Evolutionary conservation across 768 basidiomycete species (phyloP).

Genomic region (Tremella yokohamensis): DNA sequence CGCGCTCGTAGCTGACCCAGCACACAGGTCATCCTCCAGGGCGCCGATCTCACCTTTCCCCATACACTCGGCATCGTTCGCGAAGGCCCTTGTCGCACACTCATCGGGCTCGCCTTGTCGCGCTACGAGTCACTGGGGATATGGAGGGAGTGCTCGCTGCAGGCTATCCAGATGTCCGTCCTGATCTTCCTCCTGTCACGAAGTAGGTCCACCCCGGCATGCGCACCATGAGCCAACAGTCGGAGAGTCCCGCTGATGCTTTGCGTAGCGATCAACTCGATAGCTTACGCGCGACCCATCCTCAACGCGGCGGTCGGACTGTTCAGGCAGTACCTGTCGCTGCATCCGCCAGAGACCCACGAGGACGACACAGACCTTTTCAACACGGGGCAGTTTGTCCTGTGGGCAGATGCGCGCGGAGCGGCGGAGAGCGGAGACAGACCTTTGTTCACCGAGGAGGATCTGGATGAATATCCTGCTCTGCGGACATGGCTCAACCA

Average conservation of each 20-base stretch:
- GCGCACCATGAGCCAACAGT: background rate
- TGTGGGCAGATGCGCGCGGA: constrained; percentile 7
- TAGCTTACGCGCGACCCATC: constrained; percentile 4
- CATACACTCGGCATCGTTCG: constrained; percentile 7
- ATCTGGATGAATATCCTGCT: constrained; percentile 8
- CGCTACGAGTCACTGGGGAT: constrained; percentile 4
- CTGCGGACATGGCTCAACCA: constrained; percentile 3
- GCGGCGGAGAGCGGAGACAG: constrained; percentile 10
- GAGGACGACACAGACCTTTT: background rate
- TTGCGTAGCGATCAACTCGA: background rate
- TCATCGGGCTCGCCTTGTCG: background rate
- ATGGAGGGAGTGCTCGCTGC: background rate
- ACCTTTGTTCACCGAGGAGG: constrained; percentile 9
- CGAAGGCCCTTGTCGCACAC: constrained; percentile 6
- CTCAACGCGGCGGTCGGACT: constrained; percentile 4
- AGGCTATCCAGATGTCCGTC: constrained; percentile 1
- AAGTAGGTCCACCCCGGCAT: background rate
- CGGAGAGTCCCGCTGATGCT: too few species aligned
- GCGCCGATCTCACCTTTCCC: constrained; percentile 7
- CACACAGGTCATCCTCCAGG: constrained; percentile 1
- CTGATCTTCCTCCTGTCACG: background rate
- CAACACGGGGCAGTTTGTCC: background rate
- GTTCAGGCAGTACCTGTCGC: background rate
- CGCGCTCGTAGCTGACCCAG: background rate
- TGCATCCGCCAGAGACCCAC: too few species aligned